These are phyloP conservation scores for Aspergillus sp. DNA, from an alignment of 2,329 filamentous ascomycete species.

Conservation along the genomic window DNA sequence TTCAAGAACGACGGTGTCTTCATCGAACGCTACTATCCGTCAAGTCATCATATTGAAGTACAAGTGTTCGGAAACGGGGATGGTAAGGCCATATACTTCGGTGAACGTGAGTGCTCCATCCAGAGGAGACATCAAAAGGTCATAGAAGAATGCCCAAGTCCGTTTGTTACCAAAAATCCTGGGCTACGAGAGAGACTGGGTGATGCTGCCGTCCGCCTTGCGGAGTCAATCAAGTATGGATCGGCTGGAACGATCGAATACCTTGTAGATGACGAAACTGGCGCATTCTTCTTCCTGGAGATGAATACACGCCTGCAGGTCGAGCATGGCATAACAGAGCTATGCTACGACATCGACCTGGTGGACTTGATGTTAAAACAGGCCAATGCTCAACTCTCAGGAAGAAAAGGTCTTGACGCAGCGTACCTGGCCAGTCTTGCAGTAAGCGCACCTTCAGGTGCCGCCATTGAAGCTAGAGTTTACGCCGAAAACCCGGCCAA, in stretches of 20 bases:
- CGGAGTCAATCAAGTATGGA: slow-evolving; percentile 65
- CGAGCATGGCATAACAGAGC: slow-evolving; percentile 60
- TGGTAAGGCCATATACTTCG: slow-evolving; percentile 78
- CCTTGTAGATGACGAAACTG: slow-evolving; percentile 79
- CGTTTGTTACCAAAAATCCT: slow-evolving; percentile 57
- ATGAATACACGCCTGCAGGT: slow-evolving; percentile 63
- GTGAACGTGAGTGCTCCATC: slow-evolving; percentile 85
- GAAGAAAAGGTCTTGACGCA: slow-evolving; percentile 48
- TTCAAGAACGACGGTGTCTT: slow-evolving; percentile 85
- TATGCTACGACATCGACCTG: slow-evolving; percentile 57
- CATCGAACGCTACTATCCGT: slow-evolving; percentile 79
- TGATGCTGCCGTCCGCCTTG: slow-evolving; percentile 70
- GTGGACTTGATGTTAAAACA: slow-evolving; percentile 60
- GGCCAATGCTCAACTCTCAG: slow-evolving; percentile 53
- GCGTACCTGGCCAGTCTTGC: slow-evolving; percentile 48
- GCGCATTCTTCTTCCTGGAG: slow-evolving; percentile 70
- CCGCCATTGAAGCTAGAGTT: slow-evolving; percentile 57
- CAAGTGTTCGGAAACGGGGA: slow-evolving; percentile 84
- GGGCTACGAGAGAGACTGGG: slow-evolving; percentile 65
- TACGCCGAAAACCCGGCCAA: slow-evolving; percentile 62
- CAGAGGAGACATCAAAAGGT: slow-evolving; percentile 89
- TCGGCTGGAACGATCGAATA: slow-evolving; percentile 90
- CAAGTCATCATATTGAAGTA: slow-evolving; percentile 83
- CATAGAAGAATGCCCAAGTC: slow-evolving; percentile 83
- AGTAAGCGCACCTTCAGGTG: slow-evolving; percentile 46